Evolutionary conservation across 176 grass and related monocot species (phyloP), one percentile per base, ranked within the genome.

Genomic region (Lolium rigidum): DNA sequence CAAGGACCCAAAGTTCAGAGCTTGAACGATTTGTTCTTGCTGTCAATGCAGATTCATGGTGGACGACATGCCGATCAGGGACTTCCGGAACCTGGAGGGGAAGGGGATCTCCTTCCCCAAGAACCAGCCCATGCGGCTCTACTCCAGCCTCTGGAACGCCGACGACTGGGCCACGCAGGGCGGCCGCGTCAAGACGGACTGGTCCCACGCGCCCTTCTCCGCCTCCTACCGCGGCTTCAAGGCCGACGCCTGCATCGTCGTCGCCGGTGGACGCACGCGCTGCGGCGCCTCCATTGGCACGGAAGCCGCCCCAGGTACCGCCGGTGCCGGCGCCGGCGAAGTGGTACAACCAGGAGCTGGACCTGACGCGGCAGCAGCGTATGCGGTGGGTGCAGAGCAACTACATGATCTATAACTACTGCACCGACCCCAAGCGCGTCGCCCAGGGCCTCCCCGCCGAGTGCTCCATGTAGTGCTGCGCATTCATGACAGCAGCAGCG

Each of bases 331-430:
- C 1, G 13, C 15, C 0, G 73, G 73, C 39, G 86, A 66, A 66
- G 24, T 94, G 95, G 95, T 97, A 87, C 90, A 89, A 93, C 82
- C 95, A 97, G 84, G 90, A 97, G 83, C 88, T 97, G 16, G 95
- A 97, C 69, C 89, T 86, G 11, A 90, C 79, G 3, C 84, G 87
- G 85, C 86, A 88, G 77, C 81, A 63, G 48, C 89, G 92, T 21
- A 94, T 97, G 95, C 76, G 56, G 16, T 88, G 79, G 92, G 92
- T 93, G 72, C 95, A 97, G 88, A 81, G 73, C 9, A 94, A 89
- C 60, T 97, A 97, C 70, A 93, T 97, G 95, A 93, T 97, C 82
- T 97, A 97, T 82, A 94, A 97, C 80, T 97, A 97, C 66, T 97
- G 95, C 80, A 85, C 86, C 10, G 95, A 97, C 86, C 88, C 86